Conservation (phyloP, 306 rosid genomes). For the Psophocarpus tetragonolobus region DNA sequence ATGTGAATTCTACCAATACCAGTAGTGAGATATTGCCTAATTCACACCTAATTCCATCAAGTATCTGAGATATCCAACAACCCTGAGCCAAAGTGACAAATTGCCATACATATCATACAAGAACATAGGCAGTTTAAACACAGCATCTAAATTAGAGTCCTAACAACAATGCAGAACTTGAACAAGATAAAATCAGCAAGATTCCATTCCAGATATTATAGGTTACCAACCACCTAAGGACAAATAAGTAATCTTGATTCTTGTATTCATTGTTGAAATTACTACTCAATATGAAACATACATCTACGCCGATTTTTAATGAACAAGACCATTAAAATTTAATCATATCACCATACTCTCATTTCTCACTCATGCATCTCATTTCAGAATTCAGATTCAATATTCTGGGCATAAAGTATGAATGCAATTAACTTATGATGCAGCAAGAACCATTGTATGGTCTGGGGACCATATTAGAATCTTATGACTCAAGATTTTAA, state of each 20-base stretch:
- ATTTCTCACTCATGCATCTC: conserved; percentile 28
- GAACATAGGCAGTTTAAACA: conserved; percentile 4
- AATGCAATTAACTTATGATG: conserved; percentile 17
- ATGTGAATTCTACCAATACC: background rate
- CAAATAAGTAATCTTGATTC: background rate
- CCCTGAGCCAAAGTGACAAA: conserved; percentile 2
- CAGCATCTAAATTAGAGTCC: background rate
- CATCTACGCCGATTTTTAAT: background rate
- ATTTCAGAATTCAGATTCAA: conserved; percentile 5
- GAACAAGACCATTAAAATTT: conserved; percentile 13
- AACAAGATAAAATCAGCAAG: background rate
- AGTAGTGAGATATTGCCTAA: conserved; percentile 9
- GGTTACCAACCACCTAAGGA: conserved; percentile 11
- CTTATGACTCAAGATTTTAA: background rate
- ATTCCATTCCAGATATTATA: background rate
- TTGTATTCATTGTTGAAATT: background rate
- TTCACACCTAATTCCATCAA: background rate
- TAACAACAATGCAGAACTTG: background rate
- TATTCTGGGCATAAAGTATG: background rate
- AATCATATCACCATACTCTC: background rate
- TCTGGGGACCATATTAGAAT: background rate
- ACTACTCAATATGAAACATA: conserved; percentile 3
- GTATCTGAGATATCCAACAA: background rate
- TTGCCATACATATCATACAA: background rate
- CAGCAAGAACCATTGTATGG: background rate